Percentiles rank a stretch among this genome's conserved stretches.
Evolutionary conservation across 2,329 filamentous ascomycete genomes (phyloP).

Genomic region (Ascochyta clinopodiicola): DNA sequence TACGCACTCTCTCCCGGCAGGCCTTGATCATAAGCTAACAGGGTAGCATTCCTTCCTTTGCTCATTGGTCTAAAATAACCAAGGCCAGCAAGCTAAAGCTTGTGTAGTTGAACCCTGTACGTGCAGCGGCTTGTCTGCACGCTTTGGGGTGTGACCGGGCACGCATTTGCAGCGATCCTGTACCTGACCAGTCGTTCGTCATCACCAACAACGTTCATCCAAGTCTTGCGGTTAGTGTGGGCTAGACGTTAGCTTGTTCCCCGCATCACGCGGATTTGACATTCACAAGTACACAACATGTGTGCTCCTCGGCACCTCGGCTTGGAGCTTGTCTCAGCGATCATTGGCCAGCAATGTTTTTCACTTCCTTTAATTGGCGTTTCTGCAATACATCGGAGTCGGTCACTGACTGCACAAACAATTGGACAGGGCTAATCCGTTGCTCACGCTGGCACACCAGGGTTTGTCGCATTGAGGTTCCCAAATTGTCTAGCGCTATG

Average conservation of each 20-base stretch:
- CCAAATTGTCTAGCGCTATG: conserved; percentile 6
- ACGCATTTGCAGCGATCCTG: conserved; percentile 18
- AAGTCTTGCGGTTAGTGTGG: conserved; percentile 7
- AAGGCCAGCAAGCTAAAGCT: conserved; percentile 32
- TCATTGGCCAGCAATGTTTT: conserved; percentile 1
- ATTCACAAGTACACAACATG: conserved; percentile 9
- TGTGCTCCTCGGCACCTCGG: conserved; percentile 19
- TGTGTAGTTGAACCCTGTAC: conserved; percentile 24
- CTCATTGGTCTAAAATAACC: conserved; percentile 17
- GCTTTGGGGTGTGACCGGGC: conserved; percentile 19
- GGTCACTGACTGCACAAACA: background rate
- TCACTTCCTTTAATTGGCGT: background rate
- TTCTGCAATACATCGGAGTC: background rate
- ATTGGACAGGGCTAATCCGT: background rate
- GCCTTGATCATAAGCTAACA: conserved; percentile 3
- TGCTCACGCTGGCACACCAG: background rate
- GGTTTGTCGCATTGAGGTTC: conserved; percentile 1
- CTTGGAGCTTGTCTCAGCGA: background rate
- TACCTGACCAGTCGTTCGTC: conserved; percentile 13
- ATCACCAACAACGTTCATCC: conserved; percentile 1
- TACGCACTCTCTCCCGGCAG: conserved; percentile 6
- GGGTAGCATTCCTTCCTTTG: conserved; percentile 9
- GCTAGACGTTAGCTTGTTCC: conserved; percentile 5
- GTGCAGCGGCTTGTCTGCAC: conserved; percentile 21
- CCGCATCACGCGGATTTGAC: conserved; percentile 13